Evolutionary conservation across 2,329 filamentous ascomycete genomes (phyloP).

Genomic region (Penicillium sp.): DNA sequence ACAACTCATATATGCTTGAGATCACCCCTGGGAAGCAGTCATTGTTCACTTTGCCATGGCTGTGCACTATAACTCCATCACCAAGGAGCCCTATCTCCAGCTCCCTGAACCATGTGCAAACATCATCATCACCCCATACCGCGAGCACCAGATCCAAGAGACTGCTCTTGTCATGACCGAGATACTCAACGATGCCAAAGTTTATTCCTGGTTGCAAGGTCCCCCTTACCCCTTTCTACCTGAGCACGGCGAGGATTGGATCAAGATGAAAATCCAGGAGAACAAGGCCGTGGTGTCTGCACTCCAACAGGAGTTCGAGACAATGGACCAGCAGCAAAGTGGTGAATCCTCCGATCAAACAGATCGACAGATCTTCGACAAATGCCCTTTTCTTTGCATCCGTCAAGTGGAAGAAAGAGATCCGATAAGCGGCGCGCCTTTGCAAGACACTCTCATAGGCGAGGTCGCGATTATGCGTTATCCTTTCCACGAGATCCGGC

Average conservation of each 20-base stretch:
- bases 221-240: conserved; percentile 29
- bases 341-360: background rate
- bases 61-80: conserved; percentile 14
- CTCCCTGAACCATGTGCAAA: conserved; percentile 24
- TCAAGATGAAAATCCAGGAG: conserved; percentile 6
- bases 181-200: conserved; percentile 27
- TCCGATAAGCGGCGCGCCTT: background rate
- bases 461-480: conserved; percentile 24
- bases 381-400: conserved; percentile 26
- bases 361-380: conserved; percentile 10
- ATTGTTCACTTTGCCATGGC: conserved; percentile 12
- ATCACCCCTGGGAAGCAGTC: no score
- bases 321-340: background rate
- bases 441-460: conserved; percentile 26
- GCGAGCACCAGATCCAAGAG: conserved; percentile 16
- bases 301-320: conserved; percentile 9
- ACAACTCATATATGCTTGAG: no score
- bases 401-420: conserved; percentile 14
- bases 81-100: conserved; percentile 28
- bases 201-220: conserved; percentile 24
- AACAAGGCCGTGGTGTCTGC: background rate
- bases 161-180: conserved; percentile 1
- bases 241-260: conserved; percentile 19
- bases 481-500: conserved; percentile 25
- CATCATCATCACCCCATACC: conserved; percentile 31